Evolutionary conservation across 306 rosid genomes (phyloP).

Genomic region (Ammopiptanthus mongolicus): DNA sequence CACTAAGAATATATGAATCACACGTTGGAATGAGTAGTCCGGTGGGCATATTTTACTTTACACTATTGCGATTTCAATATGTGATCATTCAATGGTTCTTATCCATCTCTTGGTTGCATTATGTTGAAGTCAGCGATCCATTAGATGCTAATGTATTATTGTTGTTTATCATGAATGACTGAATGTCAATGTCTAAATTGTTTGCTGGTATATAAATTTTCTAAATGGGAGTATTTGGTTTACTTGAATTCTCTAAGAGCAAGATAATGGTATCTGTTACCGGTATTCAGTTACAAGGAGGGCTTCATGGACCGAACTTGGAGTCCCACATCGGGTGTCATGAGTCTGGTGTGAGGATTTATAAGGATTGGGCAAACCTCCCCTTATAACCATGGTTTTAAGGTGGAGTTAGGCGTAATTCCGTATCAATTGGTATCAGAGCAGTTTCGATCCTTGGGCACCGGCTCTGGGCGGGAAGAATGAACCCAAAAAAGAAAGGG

Average conservation of each 20-base stretch:
- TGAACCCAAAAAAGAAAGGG: too few species aligned
- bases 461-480: too few species aligned
- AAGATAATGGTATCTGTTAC: not conserved
- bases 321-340: too few species aligned
- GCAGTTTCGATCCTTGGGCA: too few species aligned
- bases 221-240: not conserved
- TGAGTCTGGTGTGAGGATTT: too few species aligned
- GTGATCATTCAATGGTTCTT: conserved; percentile 10
- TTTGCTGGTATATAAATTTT: not conserved
- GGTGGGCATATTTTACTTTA: conserved; percentile 44
- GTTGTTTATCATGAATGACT: not conserved
- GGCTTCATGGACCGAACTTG: too few species aligned
- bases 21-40: conserved; percentile 98
- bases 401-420: too few species aligned
- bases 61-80: conserved; percentile 14
- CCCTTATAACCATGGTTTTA: too few species aligned
- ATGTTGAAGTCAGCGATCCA: not conserved
- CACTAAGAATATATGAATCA: conserved; percentile 90
- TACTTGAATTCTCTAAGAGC: not conserved
- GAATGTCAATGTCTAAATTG: not conserved
- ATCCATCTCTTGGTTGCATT: not conserved
- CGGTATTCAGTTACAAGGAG: too few species aligned
- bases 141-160: not conserved
- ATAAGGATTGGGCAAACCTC: too few species aligned
- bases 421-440: too few species aligned